Base-by-base conservation (phyloP, 1,284 basidiomycete species). In the Moesziomyces parantarcticus region DNA sequence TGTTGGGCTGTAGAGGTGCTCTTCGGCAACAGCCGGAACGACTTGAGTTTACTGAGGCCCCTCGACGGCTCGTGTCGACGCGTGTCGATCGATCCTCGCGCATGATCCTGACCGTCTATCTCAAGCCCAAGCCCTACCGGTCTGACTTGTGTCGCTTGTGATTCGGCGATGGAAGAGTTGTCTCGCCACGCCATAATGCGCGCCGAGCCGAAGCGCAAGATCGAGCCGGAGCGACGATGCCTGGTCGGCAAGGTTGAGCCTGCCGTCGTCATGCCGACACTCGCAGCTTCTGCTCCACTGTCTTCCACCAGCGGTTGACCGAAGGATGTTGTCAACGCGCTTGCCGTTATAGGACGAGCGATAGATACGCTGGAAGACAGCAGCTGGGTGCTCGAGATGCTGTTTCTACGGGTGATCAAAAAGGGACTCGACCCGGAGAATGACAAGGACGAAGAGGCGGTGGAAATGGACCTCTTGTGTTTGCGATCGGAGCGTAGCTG, bases 161-260 rank as follows among this genome's bases (percentile, higher is more conserved):
- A 3, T 9, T 41, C 54, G 1, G 48, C 11, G 7, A 22, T 21
- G 18, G 48, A 44, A 22, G 47, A 53, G 3, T 23, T 42, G 26
- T 71, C 58, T 5, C 54, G 47, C 61, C 58, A 66, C 14, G 55
- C 58, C 47, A 59, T 14, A 49, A 58, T 55, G 2, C 63, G 50
- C 10, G 54, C 26, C 13, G 69, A 66, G 29, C 59, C 57, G 20
- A 58, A 55, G 9, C 44, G 52, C 29, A 72, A 10, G 0, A 66
- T 10, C 1, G 69, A 72, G 20, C 63, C 55, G 1, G 69, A 72
- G 20, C 69, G 69, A 8, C 63, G 50, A 34, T 66, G 62, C 14
- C 49, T 63, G 0, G 48, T 21, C 5, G 29, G 6, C 14, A 34
- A 8, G 11, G 39, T 20, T 14, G 29, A 20, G 3, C 16, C 39